Evolutionary conservation across 495 filamentous ascomycete genomes (phyloP).

Genomic region (Polyplosphaeria fusca): DNA sequence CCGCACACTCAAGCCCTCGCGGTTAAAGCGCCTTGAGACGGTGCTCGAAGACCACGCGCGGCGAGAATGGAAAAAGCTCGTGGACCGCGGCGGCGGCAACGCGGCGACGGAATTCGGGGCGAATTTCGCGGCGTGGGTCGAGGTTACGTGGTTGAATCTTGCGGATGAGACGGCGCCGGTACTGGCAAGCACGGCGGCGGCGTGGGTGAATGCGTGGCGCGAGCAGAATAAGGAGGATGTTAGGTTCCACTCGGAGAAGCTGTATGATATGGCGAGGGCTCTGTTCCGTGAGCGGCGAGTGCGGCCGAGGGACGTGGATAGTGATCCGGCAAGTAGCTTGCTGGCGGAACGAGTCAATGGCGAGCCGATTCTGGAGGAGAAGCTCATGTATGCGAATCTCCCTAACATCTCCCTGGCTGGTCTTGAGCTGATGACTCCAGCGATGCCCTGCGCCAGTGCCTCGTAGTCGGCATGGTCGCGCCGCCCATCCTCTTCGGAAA

Average conservation of each 20-base stretch:
- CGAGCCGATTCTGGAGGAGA: slow-evolving; percentile 4
- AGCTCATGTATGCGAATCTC: slow-evolving; percentile 1
- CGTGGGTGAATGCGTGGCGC: slow-evolving; percentile 24
- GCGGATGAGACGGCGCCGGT: slow-evolving; percentile 5
- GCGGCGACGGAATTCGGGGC: slow-evolving; percentile 17
- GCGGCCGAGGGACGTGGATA: slow-evolving; percentile 1
- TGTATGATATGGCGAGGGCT: slow-evolving; percentile 16
- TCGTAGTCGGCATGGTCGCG: slow-evolving; percentile 16
- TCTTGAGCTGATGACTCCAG: background rate
- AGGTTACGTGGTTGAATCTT: slow-evolving; percentile 25
- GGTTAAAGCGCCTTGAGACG: slow-evolving; percentile 8
- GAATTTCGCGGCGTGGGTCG: slow-evolving; percentile 21
- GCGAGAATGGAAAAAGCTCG: slow-evolving; percentile 3
- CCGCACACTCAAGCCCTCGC: slow-evolving; percentile 12
- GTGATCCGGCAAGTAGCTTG: slow-evolving; percentile 15
- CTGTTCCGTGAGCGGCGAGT: slow-evolving; percentile 2
- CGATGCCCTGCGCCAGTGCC: slow-evolving; percentile 6
- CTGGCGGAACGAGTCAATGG: slow-evolving; percentile 8
- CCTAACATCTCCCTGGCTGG: background rate
- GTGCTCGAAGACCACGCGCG: slow-evolving; percentile 9
- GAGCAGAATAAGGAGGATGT: slow-evolving; percentile 14
- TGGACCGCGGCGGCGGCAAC: slow-evolving; percentile 4
- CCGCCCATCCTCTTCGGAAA: slow-evolving; percentile 13
- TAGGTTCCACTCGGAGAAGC: slow-evolving; percentile 8
- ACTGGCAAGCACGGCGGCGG: slow-evolving; percentile 15